Base-by-base conservation (phyloP, 2,329 filamentous ascomycete genomes). In the Trichoderma koningiopsis region DNA sequence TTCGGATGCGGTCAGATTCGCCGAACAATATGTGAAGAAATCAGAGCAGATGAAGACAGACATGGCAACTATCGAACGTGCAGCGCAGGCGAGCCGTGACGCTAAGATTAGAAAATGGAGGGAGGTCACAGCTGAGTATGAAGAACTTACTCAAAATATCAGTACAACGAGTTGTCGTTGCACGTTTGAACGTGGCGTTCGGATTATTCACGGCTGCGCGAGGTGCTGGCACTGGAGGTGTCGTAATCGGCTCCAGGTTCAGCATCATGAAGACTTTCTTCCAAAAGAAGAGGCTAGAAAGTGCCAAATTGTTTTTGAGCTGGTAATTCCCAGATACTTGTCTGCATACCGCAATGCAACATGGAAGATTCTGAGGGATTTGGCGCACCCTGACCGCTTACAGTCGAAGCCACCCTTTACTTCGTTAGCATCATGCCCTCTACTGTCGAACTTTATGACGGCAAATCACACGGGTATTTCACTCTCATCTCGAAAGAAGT, bases 251-350 rank as follows among this genome's bases (percentile, higher is more conserved):
- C 52, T 77, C 4, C 60, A 37, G 27, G 72, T 77, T 13, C 13
- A 27, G 1, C 37, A 60, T 2, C 74, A 77, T 27, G 75, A 77
- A 47, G 72, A 73, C 7, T 75, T 74, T 16, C 72, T 77, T 5
- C 76, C 74, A 0, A 76, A 74, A 27, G 16, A 68, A 0, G 68
- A 71, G 4, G 43, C 68, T 0, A 71, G 72, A 0, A 71, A 72
- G 1, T 78, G 73, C 3, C 86, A 81, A 0, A 85, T 90, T 0
- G 83, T 90, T 22, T 79, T 81, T n/a, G 31, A 79, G 77, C 29
- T 88, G 76, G 66, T 82, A 61, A 83, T 85, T 0, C 79, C 80
- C 0, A 73, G 76, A 0, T 90, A 82, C 68, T 83, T 83, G 35
- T 76, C 83, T 1, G 70, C 74, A 8, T 81, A 77, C 8, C 53